A percentile compares a stretch with the other conserved stretches of the same genome.
Evolutionary conservation across 2,329 filamentous ascomycete species (phyloP).

Genomic region (Fusarium sulawesiense): DNA sequence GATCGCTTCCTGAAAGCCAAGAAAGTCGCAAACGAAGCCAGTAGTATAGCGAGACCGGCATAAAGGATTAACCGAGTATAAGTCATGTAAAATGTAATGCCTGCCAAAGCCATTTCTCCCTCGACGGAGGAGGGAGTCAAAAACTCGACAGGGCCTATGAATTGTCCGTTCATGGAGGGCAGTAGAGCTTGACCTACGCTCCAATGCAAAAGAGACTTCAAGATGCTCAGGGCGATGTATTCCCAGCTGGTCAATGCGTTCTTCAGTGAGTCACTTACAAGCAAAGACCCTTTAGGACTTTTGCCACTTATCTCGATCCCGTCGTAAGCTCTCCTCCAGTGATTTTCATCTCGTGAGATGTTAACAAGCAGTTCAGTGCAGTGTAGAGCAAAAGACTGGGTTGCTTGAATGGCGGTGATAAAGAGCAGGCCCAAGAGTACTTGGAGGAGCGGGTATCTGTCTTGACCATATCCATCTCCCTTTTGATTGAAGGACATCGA

Average conservation of each 20-base stretch:
- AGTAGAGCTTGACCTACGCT: background rate
- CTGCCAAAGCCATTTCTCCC: background rate
- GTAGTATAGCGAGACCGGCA: background rate
- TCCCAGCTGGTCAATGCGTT: background rate
- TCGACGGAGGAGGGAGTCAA: background rate
- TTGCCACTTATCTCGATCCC: background rate
- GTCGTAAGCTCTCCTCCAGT: background rate
- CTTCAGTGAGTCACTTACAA: background rate
- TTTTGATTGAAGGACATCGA: background rate
- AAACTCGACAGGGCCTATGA: too few relatives aligned
- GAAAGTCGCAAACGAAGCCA: background rate
- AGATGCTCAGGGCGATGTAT: background rate
- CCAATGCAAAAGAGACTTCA: background rate
- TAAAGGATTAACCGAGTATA: background rate
- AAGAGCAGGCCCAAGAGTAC: background rate
- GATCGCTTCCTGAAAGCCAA: background rate
- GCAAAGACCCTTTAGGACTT: background rate
- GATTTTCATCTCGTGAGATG: background rate
- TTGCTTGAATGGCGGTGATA: background rate
- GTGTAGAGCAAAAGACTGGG: background rate
- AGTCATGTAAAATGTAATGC: background rate
- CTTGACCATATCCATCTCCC: fast-evolving
- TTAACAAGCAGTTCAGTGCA: background rate
- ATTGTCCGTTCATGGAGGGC: background rate
- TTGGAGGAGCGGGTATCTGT: background rate